phyloP scores from a whole-genome alignment of 2,329 filamentous ascomycete genomes.

The Ascochyta rabiei region DNA sequence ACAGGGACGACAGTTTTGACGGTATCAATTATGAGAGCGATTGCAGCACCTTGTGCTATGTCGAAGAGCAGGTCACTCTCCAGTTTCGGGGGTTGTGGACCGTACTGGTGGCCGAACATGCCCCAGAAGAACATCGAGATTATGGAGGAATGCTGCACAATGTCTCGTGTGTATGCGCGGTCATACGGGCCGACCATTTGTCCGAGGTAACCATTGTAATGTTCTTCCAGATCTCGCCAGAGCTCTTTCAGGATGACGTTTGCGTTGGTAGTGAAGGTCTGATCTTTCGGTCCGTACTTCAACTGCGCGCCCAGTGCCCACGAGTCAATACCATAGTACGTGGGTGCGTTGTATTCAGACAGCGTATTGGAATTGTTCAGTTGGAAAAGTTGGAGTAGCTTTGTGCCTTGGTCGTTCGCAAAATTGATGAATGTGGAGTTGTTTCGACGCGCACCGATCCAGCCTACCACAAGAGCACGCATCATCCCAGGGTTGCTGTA shows the following conservation, averaged over 20 bases:
- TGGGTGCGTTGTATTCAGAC: conserved; percentile 51
- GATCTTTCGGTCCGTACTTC: conserved; percentile 44
- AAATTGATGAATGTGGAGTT: conserved; percentile 49
- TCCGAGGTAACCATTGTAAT: conserved; percentile 47
- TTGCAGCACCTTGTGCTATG: conserved; percentile 11
- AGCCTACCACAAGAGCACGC: conserved; percentile 50
- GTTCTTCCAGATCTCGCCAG: conserved; percentile 46
- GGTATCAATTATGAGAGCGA: conserved; percentile 9
- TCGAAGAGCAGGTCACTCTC: conserved; percentile 13
- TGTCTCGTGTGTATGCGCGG: conserved; percentile 49
- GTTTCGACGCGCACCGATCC: conserved; percentile 50
- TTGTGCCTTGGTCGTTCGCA: conserved; percentile 45
- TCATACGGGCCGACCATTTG: conserved; percentile 48
- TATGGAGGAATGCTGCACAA: conserved; percentile 20
- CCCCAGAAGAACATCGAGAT: conserved; percentile 18
- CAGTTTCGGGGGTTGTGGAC: conserved; percentile 8
- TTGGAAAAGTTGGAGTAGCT: conserved; percentile 32
- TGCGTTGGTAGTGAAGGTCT: conserved; percentile 28
- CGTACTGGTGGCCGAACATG: conserved; percentile 12
- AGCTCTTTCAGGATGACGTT: conserved; percentile 30
- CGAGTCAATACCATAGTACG: conserved; percentile 52
- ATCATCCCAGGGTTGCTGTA: conserved; percentile 54
- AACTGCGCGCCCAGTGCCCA: conserved; percentile 51
- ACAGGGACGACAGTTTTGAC: background rate
- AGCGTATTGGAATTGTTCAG: conserved; percentile 37